phyloP scores from a whole-genome alignment of 768 basidiomycete species.

The Russula sp. region DNA sequence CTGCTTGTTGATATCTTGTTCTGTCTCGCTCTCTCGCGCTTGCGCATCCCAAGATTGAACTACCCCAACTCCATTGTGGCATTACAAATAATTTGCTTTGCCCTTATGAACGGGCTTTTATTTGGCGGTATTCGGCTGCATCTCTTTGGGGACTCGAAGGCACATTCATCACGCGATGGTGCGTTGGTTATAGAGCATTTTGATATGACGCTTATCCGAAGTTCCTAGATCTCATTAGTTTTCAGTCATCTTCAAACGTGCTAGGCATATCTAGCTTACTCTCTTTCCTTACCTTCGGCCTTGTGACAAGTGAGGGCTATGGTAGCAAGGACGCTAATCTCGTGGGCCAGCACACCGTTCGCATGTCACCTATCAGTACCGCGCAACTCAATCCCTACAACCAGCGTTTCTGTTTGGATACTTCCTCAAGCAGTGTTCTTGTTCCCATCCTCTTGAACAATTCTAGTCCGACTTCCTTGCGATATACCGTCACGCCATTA shows the following conservation, averaged over 20 bases:
- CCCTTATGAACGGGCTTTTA: slow-evolving; percentile 59
- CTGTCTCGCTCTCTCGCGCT: slow-evolving; percentile 45
- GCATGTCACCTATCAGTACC: slow-evolving; percentile 90
- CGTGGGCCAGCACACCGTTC: slow-evolving; percentile 83
- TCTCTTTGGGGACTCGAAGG: slow-evolving; percentile 28
- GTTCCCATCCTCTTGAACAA: slow-evolving; percentile 88
- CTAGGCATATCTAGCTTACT: slow-evolving; percentile 45
- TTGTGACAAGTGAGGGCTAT: slow-evolving; percentile 37
- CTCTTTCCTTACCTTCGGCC: slow-evolving; percentile 42
- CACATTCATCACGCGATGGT: slow-evolving; percentile 17
- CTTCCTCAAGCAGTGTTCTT: slow-evolving; percentile 46
- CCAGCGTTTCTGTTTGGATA: slow-evolving; percentile 65
- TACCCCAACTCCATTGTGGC: slow-evolving; percentile 57
- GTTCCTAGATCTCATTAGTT: slow-evolving; percentile 17
- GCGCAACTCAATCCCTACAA: slow-evolving; percentile 78
- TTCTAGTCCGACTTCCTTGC: slow-evolving; percentile 62
- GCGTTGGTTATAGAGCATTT: slow-evolving; percentile 17
- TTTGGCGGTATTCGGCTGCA: slow-evolving; percentile 68
- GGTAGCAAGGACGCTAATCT: slow-evolving; percentile 49
- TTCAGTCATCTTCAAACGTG: slow-evolving; percentile 23
- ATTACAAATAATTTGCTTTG: slow-evolving; percentile 53
- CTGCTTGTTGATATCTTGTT: slow-evolving; percentile 60
- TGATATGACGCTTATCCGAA: slow-evolving; percentile 4
- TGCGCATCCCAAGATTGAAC: slow-evolving; percentile 68
- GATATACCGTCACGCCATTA: slow-evolving; percentile 68